These are phyloP conservation scores for Pythium aristosporum DNA, from an alignment of 352 stramenopile species.

Conservation along the genomic window DNA sequence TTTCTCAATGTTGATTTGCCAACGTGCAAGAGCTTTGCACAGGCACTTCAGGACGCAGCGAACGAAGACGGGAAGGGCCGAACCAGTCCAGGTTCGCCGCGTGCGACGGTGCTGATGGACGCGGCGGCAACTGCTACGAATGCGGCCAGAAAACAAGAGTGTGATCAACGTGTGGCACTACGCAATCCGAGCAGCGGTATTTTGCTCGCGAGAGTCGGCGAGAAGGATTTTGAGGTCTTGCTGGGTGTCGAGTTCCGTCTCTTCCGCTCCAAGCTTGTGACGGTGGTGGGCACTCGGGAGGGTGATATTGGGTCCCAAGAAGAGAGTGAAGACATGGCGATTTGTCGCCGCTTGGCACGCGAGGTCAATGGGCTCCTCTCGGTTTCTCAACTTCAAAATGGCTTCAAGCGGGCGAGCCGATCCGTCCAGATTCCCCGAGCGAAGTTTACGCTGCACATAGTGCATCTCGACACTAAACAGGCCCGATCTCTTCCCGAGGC, in stretches of 20 bases:
- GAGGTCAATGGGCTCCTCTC: conserved; percentile 17
- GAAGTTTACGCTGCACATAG: conserved; percentile 14
- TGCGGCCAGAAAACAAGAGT: neutral
- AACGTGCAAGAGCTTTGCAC: conserved; percentile 31
- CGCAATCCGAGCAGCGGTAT: conserved; percentile 1
- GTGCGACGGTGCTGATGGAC: neutral
- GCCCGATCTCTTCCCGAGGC: neutral
- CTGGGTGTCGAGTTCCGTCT: conserved; percentile 14
- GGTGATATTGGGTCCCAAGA: neutral
- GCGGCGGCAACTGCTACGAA: neutral
- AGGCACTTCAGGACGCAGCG: conserved; percentile 15
- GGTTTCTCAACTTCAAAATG: conserved; percentile 1
- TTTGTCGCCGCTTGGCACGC: conserved; percentile 7
- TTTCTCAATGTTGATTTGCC: conserved; percentile 44
- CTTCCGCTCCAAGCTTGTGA: neutral
- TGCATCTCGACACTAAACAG: conserved; percentile 10
- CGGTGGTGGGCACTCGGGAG: neutral
- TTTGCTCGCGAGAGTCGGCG: conserved; percentile 1
- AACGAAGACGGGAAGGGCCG: neutral
- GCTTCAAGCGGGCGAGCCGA: neutral
- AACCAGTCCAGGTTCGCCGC: neutral
- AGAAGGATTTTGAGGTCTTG: conserved; percentile 13
- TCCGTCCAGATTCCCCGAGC: neutral
- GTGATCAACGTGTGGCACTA: neutral
- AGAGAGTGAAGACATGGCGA: neutral